phyloP scores from a whole-genome alignment of 768 basidiomycete genomes.

The Lanmaoa pseudosensibilis region DNA sequence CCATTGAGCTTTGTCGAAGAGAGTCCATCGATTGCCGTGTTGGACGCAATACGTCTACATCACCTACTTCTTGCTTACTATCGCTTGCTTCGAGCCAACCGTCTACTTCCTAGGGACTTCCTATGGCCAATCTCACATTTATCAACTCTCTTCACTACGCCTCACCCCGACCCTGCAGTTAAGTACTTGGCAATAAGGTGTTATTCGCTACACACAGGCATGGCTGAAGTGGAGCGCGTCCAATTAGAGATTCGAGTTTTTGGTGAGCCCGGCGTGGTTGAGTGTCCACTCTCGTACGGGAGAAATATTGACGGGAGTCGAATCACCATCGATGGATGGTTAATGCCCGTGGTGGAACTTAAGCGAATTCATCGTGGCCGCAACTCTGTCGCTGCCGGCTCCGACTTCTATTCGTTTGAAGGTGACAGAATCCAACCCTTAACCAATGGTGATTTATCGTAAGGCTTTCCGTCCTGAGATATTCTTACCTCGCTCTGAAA shows the following conservation, averaged over 20 bases:
- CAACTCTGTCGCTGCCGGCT: conserved; percentile 41
- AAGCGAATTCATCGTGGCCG: conserved; percentile 56
- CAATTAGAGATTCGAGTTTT: conserved; percentile 61
- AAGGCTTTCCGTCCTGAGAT: conserved; percentile 12
- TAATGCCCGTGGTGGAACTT: conserved; percentile 71
- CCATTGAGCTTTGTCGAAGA: conserved; percentile 50
- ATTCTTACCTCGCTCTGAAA: conserved; percentile 13
- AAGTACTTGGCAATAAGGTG: conserved; percentile 73
- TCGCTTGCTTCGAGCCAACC: conserved; percentile 74
- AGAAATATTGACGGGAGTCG: conserved; percentile 45
- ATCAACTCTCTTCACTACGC: conserved; percentile 42
- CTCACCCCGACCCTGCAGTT: conserved; percentile 63
- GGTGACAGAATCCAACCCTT: conserved; percentile 37
- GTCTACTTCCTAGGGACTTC: conserved; percentile 59
- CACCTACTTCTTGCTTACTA: conserved; percentile 76
- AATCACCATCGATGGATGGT: conserved; percentile 71
- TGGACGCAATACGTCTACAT: conserved; percentile 56
- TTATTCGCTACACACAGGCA: conserved; percentile 72
- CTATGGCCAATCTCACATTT: conserved; percentile 56
- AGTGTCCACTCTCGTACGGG: conserved; percentile 64
- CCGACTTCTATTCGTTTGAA: conserved; percentile 48
- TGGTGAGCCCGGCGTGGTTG: conserved; percentile 56
- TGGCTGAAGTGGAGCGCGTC: conserved; percentile 75
- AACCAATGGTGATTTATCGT: conserved; percentile 57
- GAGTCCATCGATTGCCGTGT: conserved; percentile 26